Evolutionary conservation across 208 protist genomes (phyloP).

Genomic region (Leishmania turanica): DNA sequence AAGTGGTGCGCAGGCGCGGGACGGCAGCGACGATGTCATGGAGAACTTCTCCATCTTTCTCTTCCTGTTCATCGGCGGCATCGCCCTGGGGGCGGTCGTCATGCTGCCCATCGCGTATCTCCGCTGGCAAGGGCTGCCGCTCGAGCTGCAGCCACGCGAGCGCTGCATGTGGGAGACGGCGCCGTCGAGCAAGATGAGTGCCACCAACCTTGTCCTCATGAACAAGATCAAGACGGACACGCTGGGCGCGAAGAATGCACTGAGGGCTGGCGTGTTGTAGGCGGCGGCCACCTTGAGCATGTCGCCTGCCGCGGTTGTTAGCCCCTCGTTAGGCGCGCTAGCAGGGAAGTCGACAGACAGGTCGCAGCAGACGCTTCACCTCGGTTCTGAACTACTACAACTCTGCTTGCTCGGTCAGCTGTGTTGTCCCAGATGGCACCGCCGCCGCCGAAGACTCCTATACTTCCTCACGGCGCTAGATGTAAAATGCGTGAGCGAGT

Average conservation of each 20-base stretch:
- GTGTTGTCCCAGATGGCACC: not conserved
- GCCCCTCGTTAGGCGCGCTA: not conserved
- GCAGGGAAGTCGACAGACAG: not conserved
- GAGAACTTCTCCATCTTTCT: constrained; percentile 7
- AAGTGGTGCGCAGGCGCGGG: not conserved
- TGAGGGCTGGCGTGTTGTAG: not conserved
- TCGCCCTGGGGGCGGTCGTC: constrained; percentile 4
- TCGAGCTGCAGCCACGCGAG: constrained; percentile 21
- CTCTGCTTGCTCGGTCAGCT: not conserved
- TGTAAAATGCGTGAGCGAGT: not conserved
- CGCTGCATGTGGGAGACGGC: constrained; percentile 26
- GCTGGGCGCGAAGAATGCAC: not conserved
- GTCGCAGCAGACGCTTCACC: not conserved
- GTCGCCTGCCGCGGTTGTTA: not conserved
- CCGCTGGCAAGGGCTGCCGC: constrained; percentile 10
- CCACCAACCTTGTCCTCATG: not conserved
- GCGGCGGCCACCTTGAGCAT: not conserved
- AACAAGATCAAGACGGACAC: constrained; percentile 8
- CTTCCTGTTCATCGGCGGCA: constrained; percentile 17
- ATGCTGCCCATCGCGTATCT: constrained; percentile 12
- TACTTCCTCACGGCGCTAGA: not conserved
- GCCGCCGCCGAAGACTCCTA: not conserved
- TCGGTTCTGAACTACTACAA: not conserved
- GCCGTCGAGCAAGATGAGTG: not conserved
- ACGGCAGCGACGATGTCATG: not conserved